These are phyloP conservation scores for Erysimum pusillum DNA, from an alignment of 441 rosid genomes.

Conservation along the genomic window DNA sequence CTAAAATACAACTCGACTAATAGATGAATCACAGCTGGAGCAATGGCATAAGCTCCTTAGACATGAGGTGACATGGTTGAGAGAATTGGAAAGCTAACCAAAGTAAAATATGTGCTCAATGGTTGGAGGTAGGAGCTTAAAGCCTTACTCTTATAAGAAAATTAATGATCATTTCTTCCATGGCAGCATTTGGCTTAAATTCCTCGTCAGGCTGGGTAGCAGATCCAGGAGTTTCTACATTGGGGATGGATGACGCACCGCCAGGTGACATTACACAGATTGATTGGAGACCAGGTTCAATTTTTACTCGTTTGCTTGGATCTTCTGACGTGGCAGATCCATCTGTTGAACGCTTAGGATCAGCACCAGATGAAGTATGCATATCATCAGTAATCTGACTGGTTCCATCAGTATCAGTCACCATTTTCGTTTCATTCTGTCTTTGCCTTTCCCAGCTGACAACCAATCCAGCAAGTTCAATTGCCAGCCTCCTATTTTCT, in stretches of 20 bases:
- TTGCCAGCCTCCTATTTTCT: constrained; percentile 98
- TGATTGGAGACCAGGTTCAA: constrained; percentile 98
- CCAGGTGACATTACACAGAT: constrained; percentile 98
- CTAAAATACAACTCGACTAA: constrained; percentile 24
- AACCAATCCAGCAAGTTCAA: constrained; percentile 99
- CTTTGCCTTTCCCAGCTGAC: constrained; percentile 99
- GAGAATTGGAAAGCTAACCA: constrained; percentile 17
- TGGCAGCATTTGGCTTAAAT: constrained; percentile 99
- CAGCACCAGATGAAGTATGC: constrained; percentile 64
- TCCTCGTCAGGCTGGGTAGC: constrained; percentile 98
- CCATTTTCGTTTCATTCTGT: constrained; percentile 90
- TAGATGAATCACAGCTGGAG: constrained; percentile 31
- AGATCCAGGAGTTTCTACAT: constrained; percentile 96
- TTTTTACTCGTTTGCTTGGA: constrained; percentile 86
- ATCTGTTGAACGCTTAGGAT: constrained; percentile 82
- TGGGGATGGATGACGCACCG: constrained; percentile 87
- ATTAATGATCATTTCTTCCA: constrained; percentile 99
- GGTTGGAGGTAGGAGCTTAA: constrained; percentile 21
- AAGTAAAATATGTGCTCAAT: constrained; percentile 27
- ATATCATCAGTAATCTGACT: constrained; percentile 70
- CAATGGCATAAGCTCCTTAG: constrained; percentile 16
- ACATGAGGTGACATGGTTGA: constrained; percentile 34
- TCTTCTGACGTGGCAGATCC: constrained; percentile 87
- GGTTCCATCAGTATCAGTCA: constrained; percentile 71
- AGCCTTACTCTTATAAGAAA: constrained; percentile 93